These are phyloP conservation scores for Combretum micranthum DNA, from an alignment of 345 rosid species.

Conservation along the genomic window DNA sequence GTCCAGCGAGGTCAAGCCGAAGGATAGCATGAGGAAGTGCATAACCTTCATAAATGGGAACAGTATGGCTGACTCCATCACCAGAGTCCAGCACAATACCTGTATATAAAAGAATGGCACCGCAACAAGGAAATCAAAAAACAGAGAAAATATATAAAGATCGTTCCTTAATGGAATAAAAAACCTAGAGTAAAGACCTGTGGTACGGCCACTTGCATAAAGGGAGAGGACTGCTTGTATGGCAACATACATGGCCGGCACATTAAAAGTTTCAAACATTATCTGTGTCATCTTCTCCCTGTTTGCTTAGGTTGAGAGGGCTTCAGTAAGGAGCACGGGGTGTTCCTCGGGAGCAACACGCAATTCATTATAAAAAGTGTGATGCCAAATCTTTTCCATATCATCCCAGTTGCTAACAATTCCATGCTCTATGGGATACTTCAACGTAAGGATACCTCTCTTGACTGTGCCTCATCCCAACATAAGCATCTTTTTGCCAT, in stretches of 20 bases:
- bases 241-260: slow-evolving; percentile 59
- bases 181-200: slow-evolving; percentile 27
- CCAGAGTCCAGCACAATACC: slow-evolving; percentile 62
- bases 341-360: slow-evolving; percentile 58
- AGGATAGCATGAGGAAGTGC: slow-evolving; percentile 68
- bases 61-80: slow-evolving; percentile 56
- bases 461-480: slow-evolving; percentile 67
- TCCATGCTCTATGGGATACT: slow-evolving; percentile 60
- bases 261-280: slow-evolving; percentile 53
- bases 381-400: slow-evolving; percentile 69
- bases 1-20: slow-evolving; percentile 57
- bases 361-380: slow-evolving; percentile 57
- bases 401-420: slow-evolving; percentile 70
- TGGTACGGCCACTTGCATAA: slow-evolving; percentile 61
- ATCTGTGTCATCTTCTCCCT: slow-evolving; percentile 62
- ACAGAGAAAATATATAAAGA: no score
- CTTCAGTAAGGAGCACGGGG: slow-evolving; percentile 57
- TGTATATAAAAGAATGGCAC: slow-evolving; percentile 4
- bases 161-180: not conserved
- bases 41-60: slow-evolving; percentile 59
- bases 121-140: not conserved
- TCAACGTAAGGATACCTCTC: slow-evolving; percentile 56
- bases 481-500: slow-evolving; percentile 68
- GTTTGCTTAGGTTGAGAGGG: slow-evolving; percentile 61
- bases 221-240: slow-evolving; percentile 58